Conservation (phyloP, 495 filamentous ascomycete genomes). For the Cercophora newfieldiana region DNA sequence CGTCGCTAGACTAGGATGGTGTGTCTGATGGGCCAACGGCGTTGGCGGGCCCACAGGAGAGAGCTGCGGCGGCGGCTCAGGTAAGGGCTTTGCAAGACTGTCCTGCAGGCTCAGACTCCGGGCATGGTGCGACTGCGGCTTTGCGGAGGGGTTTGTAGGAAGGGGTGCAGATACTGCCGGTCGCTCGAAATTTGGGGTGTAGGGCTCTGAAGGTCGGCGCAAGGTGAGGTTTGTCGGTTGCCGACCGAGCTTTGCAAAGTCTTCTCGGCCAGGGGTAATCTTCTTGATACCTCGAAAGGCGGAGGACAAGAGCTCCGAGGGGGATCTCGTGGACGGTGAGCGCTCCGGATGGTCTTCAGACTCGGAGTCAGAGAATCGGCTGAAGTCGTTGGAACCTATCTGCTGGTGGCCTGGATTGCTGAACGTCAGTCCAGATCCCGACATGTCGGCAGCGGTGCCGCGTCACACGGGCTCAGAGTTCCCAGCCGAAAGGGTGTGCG, state of each 20-base stretch:
- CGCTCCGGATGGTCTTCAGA: conserved; percentile 39
- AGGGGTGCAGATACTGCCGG: conserved; percentile 31
- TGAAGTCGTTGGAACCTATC: conserved; percentile 24
- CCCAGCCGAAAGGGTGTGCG: conserved; percentile 11
- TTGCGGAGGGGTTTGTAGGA: conserved; percentile 19
- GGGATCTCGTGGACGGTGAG: conserved; percentile 34
- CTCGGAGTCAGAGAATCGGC: conserved; percentile 40
- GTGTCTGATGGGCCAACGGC: conserved; percentile 24
- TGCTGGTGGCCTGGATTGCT: conserved; percentile 31
- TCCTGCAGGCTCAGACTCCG: conserved; percentile 50
- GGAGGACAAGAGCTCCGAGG: conserved; percentile 47
- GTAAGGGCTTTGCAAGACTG: conserved; percentile 54
- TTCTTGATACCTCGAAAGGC: conserved; percentile 53
- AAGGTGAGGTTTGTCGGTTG: conserved; percentile 35
- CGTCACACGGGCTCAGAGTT: conserved; percentile 12
- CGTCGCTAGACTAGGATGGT: conserved; percentile 27
- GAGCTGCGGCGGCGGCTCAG: conserved; percentile 46
- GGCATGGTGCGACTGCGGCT: conserved; percentile 43
- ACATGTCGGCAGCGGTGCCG: conserved; percentile 28
- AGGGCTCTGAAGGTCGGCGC: conserved; percentile 31
- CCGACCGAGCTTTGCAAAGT: conserved; percentile 33
- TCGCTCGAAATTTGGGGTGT: conserved; percentile 24
- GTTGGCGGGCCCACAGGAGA: conserved; percentile 40
- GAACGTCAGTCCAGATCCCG: conserved; percentile 35
- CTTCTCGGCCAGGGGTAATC: conserved; percentile 44